Base-by-base conservation (phyloP, 148 eudicot genomes). In the Oxyria digyna region DNA sequence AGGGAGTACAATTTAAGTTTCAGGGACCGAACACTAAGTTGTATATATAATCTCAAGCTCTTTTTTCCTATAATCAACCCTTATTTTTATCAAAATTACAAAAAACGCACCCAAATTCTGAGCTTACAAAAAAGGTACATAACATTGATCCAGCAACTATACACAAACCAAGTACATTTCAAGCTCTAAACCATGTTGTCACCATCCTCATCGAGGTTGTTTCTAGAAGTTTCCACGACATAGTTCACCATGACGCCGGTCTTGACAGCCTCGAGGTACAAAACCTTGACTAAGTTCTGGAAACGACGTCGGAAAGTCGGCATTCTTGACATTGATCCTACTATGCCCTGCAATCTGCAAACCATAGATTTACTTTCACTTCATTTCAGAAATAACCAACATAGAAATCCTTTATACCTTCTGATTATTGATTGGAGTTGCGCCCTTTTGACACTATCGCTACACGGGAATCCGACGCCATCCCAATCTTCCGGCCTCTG, bases 401-500 rank as follows among this genome's bases (percentile, higher is more conserved):
- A 38, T 4, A 38, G 8, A 38, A 38, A 2, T 7, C 41, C 41
- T 38, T 38, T 4, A 38, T 43, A 88, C 96, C 97, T 89, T 81
- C 93, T 77, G 72, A 84, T 73, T 32, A 87, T 45, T 52, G 94
- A 85, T 76, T 89, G 96, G 76, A 89, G 66, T 40, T 92, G 97
- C 26, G 97, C 96, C 76, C 89, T 81, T 76, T 87, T 87, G 24
- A 92, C 85, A 40, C 38, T 73, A 70, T 89, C 94, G 68, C 62
- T 69, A 13, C 96, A 84, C 2, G 97, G 89, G 71, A 87, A 92
- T 17, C 81, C 84, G n/a, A 74, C 65, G 50, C 77, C 77, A 74
- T 92, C 85, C 97, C 96, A 92, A 14, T 87, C 89, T 69, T 84
- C 93, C 7, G 93, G 86, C 75, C 71, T 85, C 63, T 89, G 85